A percentile compares a stretch with the other conserved stretches of the same genome.
Conservation (phyloP, 2,329 filamentous ascomycete genomes). For the Verticillium longisporum region DNA sequence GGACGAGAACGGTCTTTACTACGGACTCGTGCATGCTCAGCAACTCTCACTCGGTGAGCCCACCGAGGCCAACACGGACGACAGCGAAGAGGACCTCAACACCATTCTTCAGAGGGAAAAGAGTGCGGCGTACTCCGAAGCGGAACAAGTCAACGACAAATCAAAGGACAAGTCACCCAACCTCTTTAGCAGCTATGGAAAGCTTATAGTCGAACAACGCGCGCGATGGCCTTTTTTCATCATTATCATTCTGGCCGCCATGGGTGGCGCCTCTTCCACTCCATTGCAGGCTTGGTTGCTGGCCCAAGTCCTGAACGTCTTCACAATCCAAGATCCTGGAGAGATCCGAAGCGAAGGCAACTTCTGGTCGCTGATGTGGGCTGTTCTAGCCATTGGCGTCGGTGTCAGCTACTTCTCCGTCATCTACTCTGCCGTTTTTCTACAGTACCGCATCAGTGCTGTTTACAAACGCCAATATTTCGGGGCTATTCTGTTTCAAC, state of each 20-base stretch:
- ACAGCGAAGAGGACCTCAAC: conserved; percentile 32
- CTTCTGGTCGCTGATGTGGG: conserved; percentile 63
- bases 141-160: conserved; percentile 15
- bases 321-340: conserved; percentile 24
- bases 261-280: conserved; percentile 33
- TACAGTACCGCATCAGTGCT: conserved; percentile 42
- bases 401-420: conserved; percentile 48
- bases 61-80: conserved; percentile 24
- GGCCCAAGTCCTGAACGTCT: conserved; percentile 44
- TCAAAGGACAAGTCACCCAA: conserved; percentile 32
- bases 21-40: conserved; percentile 59
- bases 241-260: conserved; percentile 40
- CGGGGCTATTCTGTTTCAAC: conserved; percentile 50
- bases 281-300: conserved; percentile 51
- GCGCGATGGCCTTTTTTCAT: conserved; percentile 42
- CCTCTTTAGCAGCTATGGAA: conserved; percentile 46
- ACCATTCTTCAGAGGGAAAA: conserved; percentile 35
- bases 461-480: conserved; percentile 56
- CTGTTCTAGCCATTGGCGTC: conserved; percentile 46
- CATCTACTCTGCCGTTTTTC: conserved; percentile 33
- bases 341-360: conserved; percentile 34
- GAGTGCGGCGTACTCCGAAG: conserved; percentile 33
- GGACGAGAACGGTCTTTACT: conserved; percentile 56
- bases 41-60: conserved; percentile 47
- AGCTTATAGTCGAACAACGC: conserved; percentile 49